Percentiles rank a stretch among this genome's conserved stretches.
phyloP scores from a whole-genome alignment of 1,284 basidiomycete species.

The Cryptococcus hybrid region DNA sequence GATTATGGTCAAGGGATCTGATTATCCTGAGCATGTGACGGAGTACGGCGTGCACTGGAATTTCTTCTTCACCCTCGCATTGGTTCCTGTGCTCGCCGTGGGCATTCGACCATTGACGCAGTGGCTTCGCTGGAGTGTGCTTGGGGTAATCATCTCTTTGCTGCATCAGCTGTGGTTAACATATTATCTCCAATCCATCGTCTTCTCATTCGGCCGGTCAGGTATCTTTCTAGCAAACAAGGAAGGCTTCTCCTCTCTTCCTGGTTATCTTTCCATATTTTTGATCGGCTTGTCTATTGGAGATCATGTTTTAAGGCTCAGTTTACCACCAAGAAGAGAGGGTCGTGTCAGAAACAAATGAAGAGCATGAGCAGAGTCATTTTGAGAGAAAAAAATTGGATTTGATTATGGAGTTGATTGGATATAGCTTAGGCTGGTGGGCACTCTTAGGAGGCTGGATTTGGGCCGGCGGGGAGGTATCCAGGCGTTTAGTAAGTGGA shows the following conservation, averaged over 20 bases:
- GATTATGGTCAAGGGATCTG: slow-evolving; percentile 83
- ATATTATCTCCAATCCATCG: slow-evolving; percentile 60
- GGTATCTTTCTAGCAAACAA: slow-evolving; percentile 76
- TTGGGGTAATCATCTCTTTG: slow-evolving; percentile 63
- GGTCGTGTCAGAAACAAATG: slow-evolving; percentile 1
- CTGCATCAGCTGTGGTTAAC: slow-evolving; percentile 69
- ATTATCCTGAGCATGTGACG: slow-evolving; percentile 94
- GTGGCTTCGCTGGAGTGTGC: slow-evolving; percentile 59
- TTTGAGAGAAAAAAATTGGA: slow-evolving; percentile 61
- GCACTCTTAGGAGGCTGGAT: slow-evolving; percentile 54
- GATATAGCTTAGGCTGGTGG: slow-evolving; percentile 81
- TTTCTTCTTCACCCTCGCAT: slow-evolving; percentile 90
- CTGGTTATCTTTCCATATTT: slow-evolving; percentile 87
- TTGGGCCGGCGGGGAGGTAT: slow-evolving; percentile 54
- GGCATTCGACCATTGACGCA: slow-evolving; percentile 64
- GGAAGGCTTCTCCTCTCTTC: slow-evolving; percentile 76
- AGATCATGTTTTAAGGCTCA: slow-evolving; percentile 72
- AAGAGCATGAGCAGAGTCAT: slow-evolving; percentile 19
- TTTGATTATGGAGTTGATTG: slow-evolving; percentile 69
- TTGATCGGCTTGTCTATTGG: slow-evolving; percentile 80
- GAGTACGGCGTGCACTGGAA: slow-evolving; percentile 99
- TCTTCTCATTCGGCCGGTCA: slow-evolving; percentile 62
- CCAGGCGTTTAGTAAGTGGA: slow-evolving; percentile 67
- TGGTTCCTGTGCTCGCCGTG: slow-evolving; percentile 74
- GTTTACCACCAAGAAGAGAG: slow-evolving; percentile 45